These are phyloP conservation scores for Rhynchosporium graminicola DNA, from an alignment of 2,329 filamentous ascomycete genomes.

Conservation along the genomic window DNA sequence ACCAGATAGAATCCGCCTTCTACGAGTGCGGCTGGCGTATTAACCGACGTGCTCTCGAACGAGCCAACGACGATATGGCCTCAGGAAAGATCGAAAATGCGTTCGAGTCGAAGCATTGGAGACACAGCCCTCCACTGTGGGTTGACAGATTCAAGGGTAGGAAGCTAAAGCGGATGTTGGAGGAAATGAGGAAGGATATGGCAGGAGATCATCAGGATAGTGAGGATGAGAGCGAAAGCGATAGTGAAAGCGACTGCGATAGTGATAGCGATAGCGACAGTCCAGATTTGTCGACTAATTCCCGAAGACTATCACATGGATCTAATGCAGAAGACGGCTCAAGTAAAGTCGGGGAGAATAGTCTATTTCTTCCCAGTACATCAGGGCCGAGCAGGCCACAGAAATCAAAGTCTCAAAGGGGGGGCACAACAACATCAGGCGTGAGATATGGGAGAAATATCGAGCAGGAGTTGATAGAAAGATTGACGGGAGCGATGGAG, in stretches of 20 bases:
- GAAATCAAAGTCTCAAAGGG: not conserved
- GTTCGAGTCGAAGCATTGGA: slow-evolving; percentile 16
- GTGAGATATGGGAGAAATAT: not conserved
- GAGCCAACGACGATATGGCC: slow-evolving; percentile 19
- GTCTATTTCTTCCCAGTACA: not conserved
- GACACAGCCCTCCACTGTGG: slow-evolving; percentile 14
- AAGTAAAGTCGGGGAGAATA: not conserved
- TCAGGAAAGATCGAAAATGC: slow-evolving; percentile 4
- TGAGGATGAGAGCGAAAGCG: not conserved
- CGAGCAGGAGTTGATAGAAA: not conserved
- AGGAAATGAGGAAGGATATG: not conserved
- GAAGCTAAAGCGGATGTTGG: slow-evolving; percentile 2
- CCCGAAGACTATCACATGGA: not conserved
- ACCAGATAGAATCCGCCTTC: slow-evolving; percentile 25
- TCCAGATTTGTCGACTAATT: not conserved
- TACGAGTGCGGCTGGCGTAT: slow-evolving; percentile 26
- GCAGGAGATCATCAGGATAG: not conserved
- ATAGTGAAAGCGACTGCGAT: not conserved
- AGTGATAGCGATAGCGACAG: not conserved
- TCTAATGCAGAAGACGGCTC: not conserved
- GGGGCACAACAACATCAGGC: not conserved
- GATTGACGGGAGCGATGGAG: not conserved
- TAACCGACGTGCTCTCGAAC: slow-evolving; percentile 19
- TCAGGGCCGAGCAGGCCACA: not conserved
- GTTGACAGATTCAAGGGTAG: slow-evolving; percentile 22